phyloP scores from a whole-genome alignment of 208 protist species.

The Trichomonas tenax region DNA sequence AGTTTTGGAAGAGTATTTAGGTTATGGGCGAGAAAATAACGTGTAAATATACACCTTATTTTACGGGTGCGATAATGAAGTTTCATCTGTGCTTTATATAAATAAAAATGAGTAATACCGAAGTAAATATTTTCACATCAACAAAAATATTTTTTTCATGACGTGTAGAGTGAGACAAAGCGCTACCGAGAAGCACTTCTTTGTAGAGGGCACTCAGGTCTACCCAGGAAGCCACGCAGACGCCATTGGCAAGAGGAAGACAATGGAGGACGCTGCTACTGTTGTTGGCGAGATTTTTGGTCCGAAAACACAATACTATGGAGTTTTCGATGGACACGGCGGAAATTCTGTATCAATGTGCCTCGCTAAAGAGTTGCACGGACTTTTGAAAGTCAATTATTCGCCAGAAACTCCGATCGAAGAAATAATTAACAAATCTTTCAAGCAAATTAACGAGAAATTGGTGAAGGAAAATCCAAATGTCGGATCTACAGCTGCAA shows the following conservation, averaged over 20 bases:
- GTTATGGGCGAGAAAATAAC: no score
- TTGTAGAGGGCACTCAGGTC: background rate
- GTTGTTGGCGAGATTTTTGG: background rate
- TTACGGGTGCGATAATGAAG: no score
- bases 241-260: background rate
- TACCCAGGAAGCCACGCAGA: background rate
- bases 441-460: background rate
- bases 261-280: constrained; percentile 1
- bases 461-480: background rate
- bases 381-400: background rate
- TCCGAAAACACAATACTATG: background rate
- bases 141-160: background rate
- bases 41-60: no score
- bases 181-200: background rate
- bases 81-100: no score
- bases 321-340: background rate
- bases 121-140: background rate
- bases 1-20: no score
- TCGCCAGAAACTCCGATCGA: background rate
- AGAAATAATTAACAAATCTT: background rate
- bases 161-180: background rate
- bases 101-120: background rate
- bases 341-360: background rate
- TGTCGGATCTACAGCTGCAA: background rate
- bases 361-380: background rate